Evolutionary conservation across 345 rosid genomes (phyloP).

Genomic region (Kandelia obovata): DNA sequence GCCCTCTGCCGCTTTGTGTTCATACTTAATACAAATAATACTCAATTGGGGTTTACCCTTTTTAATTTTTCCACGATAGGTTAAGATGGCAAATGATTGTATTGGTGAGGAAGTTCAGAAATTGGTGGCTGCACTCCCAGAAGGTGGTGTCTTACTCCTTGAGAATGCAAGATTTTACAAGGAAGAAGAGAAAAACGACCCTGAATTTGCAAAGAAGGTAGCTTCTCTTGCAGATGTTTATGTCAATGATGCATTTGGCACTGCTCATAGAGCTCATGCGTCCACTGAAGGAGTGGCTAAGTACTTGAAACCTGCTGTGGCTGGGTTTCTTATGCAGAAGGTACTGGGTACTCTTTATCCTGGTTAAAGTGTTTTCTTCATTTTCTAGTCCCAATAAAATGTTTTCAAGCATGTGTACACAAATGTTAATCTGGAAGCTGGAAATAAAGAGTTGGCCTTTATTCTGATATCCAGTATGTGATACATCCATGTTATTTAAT

Average conservation of each 20-base stretch:
- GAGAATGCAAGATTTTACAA: slow-evolving; percentile 89
- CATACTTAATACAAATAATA: no score
- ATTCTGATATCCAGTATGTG: no score
- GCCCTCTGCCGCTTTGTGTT: background rate
- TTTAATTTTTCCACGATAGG: slow-evolving; percentile 34
- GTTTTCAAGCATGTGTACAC: no score
- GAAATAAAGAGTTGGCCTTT: no score
- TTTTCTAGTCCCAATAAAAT: no score
- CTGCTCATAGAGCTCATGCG: slow-evolving; percentile 98
- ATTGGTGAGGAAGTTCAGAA: slow-evolving; percentile 76
- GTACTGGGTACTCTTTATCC: slow-evolving; percentile 20
- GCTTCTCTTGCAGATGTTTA: slow-evolving; percentile 30
- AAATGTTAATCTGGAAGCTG: no score
- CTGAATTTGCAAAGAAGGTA: slow-evolving; percentile 87
- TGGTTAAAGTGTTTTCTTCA: no score
- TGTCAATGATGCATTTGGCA: slow-evolving; percentile 56
- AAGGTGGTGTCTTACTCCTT: slow-evolving; percentile 80
- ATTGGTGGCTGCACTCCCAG: slow-evolving; percentile 56
- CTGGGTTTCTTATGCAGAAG: slow-evolving; percentile 97
- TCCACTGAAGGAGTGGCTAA: slow-evolving; percentile 90
- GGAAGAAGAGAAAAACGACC: slow-evolving; percentile 97
- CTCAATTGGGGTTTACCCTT: background rate
- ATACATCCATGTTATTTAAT: no score
- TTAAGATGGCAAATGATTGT: slow-evolving; percentile 79
- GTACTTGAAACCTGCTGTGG: slow-evolving; percentile 82